phyloP scores from a whole-genome alignment of 2,329 filamentous ascomycete genomes.

The Coniella vitis region DNA sequence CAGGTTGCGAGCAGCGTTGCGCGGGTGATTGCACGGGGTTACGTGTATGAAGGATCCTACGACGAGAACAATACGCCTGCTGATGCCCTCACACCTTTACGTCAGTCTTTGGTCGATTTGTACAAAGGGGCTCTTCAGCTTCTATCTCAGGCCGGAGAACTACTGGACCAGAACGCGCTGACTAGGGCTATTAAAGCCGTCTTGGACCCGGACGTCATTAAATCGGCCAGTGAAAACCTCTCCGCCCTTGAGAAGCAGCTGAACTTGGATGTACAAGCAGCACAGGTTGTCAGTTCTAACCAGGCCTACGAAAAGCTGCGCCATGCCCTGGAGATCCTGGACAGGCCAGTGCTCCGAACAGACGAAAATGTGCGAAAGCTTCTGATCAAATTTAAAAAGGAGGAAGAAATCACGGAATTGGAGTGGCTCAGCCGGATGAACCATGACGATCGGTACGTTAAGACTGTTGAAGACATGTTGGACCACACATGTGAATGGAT shows the following conservation, averaged over 20 bases:
- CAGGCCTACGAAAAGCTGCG: background rate
- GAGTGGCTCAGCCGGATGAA: constrained; percentile 16
- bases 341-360: background rate
- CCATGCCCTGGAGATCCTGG: background rate
- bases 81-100: background rate
- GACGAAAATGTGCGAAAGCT: background rate
- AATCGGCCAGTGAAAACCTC: background rate
- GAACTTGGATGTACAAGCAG: background rate
- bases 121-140: background rate
- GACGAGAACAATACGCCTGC: background rate
- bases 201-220: background rate
- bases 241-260: background rate
- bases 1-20: background rate
- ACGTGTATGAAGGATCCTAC: background rate
- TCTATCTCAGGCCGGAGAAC: background rate
- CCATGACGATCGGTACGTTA: constrained; percentile 11
- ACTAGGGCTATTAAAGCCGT: background rate
- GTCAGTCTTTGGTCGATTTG: background rate
- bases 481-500: constrained; percentile 14
- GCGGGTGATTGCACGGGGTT: background rate
- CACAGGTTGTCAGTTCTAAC: too few species aligned
- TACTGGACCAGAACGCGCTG: background rate
- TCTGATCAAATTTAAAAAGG: constrained; percentile 2
- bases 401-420: constrained; percentile 10
- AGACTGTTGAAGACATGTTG: constrained; percentile 8